phyloP scores from a whole-genome alignment of 164 flowering plant species.

The Tetracentron sinense region DNA sequence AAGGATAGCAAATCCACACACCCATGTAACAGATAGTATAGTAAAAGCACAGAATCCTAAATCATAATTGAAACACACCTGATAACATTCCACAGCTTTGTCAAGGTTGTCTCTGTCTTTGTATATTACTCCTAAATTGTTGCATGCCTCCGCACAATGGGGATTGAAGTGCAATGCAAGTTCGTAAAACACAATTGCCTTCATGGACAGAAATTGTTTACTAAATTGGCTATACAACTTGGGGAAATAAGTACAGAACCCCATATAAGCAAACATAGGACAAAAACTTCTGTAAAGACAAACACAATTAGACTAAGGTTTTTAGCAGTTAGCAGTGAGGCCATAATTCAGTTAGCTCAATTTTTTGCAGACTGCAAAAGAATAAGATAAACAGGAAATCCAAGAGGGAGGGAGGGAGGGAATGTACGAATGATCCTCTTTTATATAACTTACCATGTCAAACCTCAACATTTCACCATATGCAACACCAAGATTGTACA shows the following conservation, averaged over 20 bases:
- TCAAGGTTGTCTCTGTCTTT: constrained; percentile 99
- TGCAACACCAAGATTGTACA: constrained; percentile 99
- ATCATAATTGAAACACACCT: constrained; percentile 40
- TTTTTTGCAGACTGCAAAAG: too few species aligned
- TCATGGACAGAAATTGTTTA: constrained; percentile 25
- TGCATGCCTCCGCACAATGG: constrained; percentile 99
- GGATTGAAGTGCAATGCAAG: constrained; percentile 98
- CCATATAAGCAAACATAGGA: neutral
- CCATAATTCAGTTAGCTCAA: too few species aligned
- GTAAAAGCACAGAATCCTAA: neutral
- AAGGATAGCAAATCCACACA: neutral
- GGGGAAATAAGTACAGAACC: neutral
- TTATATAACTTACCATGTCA: constrained; percentile 65
- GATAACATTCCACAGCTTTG: constrained; percentile 98
- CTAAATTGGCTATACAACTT: constrained; percentile 5
- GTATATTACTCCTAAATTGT: constrained; percentile 95
- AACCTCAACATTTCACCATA: constrained; percentile 98
- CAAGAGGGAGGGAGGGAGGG: neutral
- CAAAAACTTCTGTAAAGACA: neutral
- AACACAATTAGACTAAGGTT: too few species aligned
- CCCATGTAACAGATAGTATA: neutral
- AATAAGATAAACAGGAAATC: neutral
- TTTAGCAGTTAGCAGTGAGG: too few species aligned
- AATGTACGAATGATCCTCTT: neutral
- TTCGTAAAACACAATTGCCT: constrained; percentile 97